Percentiles rank a stretch among this genome's conserved stretches.
Conservation (phyloP, 371 early-diverging fungal species). For the Apophysomyces ossiformis region DNA sequence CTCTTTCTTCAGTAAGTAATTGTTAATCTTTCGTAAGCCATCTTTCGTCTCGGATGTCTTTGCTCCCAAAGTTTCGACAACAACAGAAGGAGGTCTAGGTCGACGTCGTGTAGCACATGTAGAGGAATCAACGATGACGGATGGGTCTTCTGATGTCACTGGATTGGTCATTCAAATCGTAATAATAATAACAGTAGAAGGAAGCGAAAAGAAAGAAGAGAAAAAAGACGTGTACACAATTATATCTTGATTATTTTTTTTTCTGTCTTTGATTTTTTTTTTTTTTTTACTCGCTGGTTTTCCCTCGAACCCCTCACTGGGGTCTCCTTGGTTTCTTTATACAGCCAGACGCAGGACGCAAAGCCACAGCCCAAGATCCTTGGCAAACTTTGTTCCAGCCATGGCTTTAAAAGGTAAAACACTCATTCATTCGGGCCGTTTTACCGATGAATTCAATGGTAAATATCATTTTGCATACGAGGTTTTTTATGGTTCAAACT, state of each 20-base stretch:
- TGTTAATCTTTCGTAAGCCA: slow-evolving; percentile 75
- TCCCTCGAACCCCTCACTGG: not conserved
- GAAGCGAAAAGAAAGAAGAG: too few species aligned
- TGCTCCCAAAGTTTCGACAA: slow-evolving; percentile 77
- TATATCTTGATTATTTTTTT: too few species aligned
- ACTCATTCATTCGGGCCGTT: not conserved
- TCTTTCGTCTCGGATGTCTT: slow-evolving; percentile 68
- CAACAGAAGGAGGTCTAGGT: slow-evolving; percentile 47
- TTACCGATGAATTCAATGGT: not conserved
- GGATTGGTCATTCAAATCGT: slow-evolving; percentile 1
- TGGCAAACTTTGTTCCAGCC: slow-evolving; percentile 11
- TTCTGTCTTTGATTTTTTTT: not conserved
- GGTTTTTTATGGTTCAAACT: not conserved
- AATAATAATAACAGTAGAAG: not conserved
- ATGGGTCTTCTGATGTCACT: slow-evolving; percentile 2
- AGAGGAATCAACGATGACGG: not conserved
- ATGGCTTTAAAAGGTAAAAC: slow-evolving; percentile 10
- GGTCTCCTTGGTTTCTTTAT: not conserved
- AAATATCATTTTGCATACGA: not conserved
- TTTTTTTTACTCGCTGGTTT: not conserved
- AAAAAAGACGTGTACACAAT: too few species aligned
- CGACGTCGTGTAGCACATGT: not conserved
- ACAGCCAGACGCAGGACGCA: slow-evolving; percentile 3
- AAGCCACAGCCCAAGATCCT: slow-evolving; percentile 6
- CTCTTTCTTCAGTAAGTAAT: slow-evolving; percentile 75